Percentiles rank a stretch among this genome's conserved stretches.
phyloP scores from a whole-genome alignment of 129 eudicot species.

The Flaveria ramosissima region DNA sequence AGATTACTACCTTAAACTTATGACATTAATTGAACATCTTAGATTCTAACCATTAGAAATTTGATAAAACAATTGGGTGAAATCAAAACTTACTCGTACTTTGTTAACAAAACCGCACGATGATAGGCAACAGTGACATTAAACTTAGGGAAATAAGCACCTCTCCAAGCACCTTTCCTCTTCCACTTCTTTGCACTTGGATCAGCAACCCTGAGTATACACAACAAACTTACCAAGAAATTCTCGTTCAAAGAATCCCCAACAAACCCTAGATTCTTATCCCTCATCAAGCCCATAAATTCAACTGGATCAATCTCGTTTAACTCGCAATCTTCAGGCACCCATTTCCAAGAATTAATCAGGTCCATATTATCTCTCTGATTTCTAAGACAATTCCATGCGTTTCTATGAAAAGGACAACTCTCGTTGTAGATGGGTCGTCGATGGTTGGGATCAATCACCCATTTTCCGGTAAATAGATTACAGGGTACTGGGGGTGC shows the following conservation, averaged over 20 bases:
- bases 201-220: constrained; percentile 76
- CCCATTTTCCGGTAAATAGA: constrained; percentile 76
- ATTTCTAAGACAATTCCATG: constrained; percentile 35
- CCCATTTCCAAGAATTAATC: constrained; percentile 95
- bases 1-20: too few species aligned
- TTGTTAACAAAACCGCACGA: constrained; percentile 82
- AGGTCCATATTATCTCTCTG: constrained; percentile 50
- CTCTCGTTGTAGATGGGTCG: constrained; percentile 63
- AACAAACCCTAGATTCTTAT: constrained; percentile 64
- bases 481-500: constrained; percentile 31
- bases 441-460: constrained; percentile 54
- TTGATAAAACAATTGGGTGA: not conserved
- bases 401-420: constrained; percentile 38
- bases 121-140: constrained; percentile 90
- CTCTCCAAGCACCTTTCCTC: constrained; percentile 90
- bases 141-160: constrained; percentile 62
- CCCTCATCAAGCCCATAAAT: constrained; percentile 28
- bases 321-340: constrained; percentile 64
- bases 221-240: constrained; percentile 70
- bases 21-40: too few species aligned
- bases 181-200: constrained; percentile 86
- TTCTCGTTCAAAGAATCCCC: constrained; percentile 97
- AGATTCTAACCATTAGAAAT: too few species aligned
- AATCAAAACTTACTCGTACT: constrained; percentile 53
- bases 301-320: constrained; percentile 30